Conservation (phyloP, 1,139 yeast genomes). For the Blastobotrys apis region DNA sequence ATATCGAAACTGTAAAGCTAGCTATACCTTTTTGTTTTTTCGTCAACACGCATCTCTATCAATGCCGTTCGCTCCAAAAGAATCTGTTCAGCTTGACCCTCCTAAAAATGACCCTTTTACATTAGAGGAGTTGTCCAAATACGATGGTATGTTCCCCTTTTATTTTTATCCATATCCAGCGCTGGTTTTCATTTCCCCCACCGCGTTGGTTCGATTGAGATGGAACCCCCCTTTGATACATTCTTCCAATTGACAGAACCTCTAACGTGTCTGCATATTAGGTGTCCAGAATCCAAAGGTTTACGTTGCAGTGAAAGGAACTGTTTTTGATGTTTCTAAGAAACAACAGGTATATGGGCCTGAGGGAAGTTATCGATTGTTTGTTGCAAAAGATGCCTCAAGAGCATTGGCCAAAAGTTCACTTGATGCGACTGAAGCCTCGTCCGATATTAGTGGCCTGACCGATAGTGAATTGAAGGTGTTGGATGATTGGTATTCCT, state of each 20-base stretch:
- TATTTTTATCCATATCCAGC: no score
- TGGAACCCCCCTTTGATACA: no score
- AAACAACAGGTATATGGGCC: conserved; percentile 69
- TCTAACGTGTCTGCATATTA: conserved; percentile 19
- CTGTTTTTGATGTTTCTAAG: conserved; percentile 68
- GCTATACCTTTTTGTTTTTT: no score
- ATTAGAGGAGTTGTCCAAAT: conserved; percentile 40
- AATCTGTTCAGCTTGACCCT: conserved; percentile 45
- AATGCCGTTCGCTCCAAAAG: conserved; percentile 44
- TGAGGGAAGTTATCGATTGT: conserved; percentile 64
- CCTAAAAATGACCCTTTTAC: conserved; percentile 46
- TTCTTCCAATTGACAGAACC: no score
- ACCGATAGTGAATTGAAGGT: conserved; percentile 58
- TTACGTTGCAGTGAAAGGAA: conserved; percentile 71
- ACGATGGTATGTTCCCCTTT: conserved; percentile 42
- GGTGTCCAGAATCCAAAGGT: conserved; percentile 45
- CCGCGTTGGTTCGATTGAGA: background rate
- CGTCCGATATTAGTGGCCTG: conserved; percentile 64
- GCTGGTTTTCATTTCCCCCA: no score
- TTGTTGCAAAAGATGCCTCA: conserved; percentile 76
- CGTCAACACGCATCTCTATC: no score
- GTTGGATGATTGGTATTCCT: conserved; percentile 81
- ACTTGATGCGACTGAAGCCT: conserved; percentile 52
- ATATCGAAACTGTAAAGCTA: no score
- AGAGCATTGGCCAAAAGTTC: conserved; percentile 61